Evolutionary conservation across 2,329 filamentous ascomycete species (phyloP), one percentile per base, ranked within the genome.

Genomic region (Colletotrichum trifolii): DNA sequence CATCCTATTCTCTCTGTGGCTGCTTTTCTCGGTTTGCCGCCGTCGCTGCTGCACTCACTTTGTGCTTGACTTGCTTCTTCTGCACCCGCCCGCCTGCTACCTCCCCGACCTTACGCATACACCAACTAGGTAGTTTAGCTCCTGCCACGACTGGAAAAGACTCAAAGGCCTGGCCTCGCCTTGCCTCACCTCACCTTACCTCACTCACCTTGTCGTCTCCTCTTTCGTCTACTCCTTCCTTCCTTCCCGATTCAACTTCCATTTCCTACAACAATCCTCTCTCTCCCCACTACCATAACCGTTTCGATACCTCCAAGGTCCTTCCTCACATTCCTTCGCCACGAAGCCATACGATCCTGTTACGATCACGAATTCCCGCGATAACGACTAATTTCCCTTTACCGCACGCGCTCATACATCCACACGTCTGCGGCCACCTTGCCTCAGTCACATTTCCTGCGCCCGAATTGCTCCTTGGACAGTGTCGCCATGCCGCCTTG

Each of bases 401-500:
- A 13, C 8, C 17, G 25, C 54, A n/a, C 38, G 13, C 8, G 9
- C 35, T n/a, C 45, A 15, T 33, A 13, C 35, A 7, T 35, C 38
- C 15, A 8, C 40, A 35, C 34, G 39, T 9, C 17, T 35, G 33
- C 13, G 40, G 36, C 17, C 36, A 33, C 25, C 55, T 39, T 33
- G 33, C 15, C 25, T 15, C 43, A 43, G 46, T 42, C 36, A 33
- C 46, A 43, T 45, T n/a, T 55, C 6, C 52, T 38, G 12, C 46
- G 48, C 56, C 58, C 40, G 25, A 13, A 60, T 25, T 25, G 25
- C 25, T 25, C 25, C 39, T 35, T 63, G 35, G 40, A 43, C 35
- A 59, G 42, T 40, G 56, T 48, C 62, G 62, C 58, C 62, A 65
- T 65, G 62, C 46, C 42, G 40, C 52, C 58, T 48, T 62, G 58